Evolutionary conservation across 2,329 filamentous ascomycete species (phyloP), one percentile per base, ranked within the genome.

Genomic region (Cladophialophora chaetospira): DNA sequence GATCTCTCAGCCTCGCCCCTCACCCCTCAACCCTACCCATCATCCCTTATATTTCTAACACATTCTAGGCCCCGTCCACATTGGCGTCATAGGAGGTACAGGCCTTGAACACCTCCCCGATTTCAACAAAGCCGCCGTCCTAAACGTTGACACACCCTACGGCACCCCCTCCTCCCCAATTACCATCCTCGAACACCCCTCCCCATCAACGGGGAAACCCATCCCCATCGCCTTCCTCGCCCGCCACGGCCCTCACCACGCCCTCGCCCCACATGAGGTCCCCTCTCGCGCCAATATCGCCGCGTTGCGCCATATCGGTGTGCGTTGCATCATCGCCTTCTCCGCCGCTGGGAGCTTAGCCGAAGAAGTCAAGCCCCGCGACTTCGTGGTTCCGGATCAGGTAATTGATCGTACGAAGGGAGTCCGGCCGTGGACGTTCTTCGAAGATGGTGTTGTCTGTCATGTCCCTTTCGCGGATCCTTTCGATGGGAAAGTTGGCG

Each of bases 391-490:
- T 10, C 94, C 93, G 0, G 91, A 97, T 75, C 94, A 99, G 79
- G 84, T 96, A 72, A 97, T 97, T 71, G 94, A 99, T 78, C 89
- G 93, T 62, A 97, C 93, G 65, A 97, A 97, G 83, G 94, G 93
- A 52, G 81, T 96, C 62, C 83, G 94, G 5, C 91, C 93, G 2
- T 97, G 93, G 73, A 97, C 94, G 23, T 99, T 96, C 79, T 99
- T 97, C 72, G 77, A 78, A 66, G 70, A 69, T 9, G 94, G 94
- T 26, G 84, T 96, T 64, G 94, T 99, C 13, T 91, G 89, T 33
- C 94, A 99, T 73, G 89, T 97, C 42, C 89, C 91, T 43, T 97
- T 99, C 71, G 94, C 91, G 23, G 94, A 97, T 71, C 94, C 94
- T 1, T 99, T 99, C 70, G 94, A 97, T 73, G 81, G 81, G 65